Conservation (phyloP, 1,139 yeast genomes). For the Taphrina betulina region DNA sequence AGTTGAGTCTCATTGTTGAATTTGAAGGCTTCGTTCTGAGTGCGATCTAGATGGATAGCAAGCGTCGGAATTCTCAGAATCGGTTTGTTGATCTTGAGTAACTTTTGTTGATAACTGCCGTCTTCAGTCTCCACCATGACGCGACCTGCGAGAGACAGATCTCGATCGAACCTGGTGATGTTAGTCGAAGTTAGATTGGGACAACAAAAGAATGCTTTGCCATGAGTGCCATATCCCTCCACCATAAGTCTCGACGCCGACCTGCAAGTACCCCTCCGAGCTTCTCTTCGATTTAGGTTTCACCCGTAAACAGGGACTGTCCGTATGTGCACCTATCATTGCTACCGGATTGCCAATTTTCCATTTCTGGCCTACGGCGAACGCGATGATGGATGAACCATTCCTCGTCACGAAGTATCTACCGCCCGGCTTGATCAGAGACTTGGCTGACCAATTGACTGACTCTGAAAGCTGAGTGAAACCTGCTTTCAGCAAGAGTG, state of each 20-base stretch:
- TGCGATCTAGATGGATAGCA: conserved; percentile 87
- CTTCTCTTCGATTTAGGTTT: conserved; percentile 78
- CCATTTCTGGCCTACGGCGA: conserved; percentile 63
- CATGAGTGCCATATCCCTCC: conserved; percentile 89
- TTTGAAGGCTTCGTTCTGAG: conserved; percentile 73
- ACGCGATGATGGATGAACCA: conserved; percentile 83
- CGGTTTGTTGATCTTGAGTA: conserved; percentile 80
- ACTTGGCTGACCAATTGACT: conserved; percentile 62
- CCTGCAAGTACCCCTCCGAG: conserved; percentile 76
- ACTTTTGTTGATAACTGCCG: conserved; percentile 55
- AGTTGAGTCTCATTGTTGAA: conserved; percentile 86
- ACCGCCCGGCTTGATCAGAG: conserved; percentile 49
- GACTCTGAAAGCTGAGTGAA: conserved; percentile 74
- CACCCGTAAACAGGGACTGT: conserved; percentile 74
- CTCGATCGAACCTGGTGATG: conserved; percentile 69
- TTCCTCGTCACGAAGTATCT: conserved; percentile 82
- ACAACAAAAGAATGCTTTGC: conserved; percentile 39
- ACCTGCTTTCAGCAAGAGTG: conserved; percentile 58
- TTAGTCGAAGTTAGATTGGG: conserved; percentile 49
- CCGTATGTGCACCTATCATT: conserved; percentile 92
- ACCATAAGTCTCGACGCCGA: conserved; percentile 93
- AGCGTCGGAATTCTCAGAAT: conserved; percentile 86
- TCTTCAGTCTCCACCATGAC: conserved; percentile 61
- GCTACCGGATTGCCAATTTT: conserved; percentile 80
- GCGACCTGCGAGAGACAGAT: conserved; percentile 86